Percentiles rank a stretch among this genome's conserved stretches.
Evolutionary conservation across 257 asterid species (phyloP).

Genomic region (Nicotiana noctiflora): DNA sequence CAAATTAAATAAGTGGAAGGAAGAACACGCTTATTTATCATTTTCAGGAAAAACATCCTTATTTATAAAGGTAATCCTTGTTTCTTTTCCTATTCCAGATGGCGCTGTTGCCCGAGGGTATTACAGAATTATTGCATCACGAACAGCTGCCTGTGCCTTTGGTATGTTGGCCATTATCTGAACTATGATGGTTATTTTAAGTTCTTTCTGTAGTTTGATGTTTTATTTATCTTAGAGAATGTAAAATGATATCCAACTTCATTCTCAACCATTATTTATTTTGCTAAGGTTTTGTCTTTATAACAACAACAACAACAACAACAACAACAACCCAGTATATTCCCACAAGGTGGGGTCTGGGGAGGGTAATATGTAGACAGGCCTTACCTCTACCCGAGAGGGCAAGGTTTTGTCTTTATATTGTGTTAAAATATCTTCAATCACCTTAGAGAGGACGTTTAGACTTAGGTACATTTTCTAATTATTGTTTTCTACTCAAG

Average conservation of each 20-base stretch:
- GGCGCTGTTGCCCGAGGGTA: constrained; percentile 93
- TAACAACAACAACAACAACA: too few species aligned
- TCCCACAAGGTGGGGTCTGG: too few species aligned
- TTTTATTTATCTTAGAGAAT: background rate
- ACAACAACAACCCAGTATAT: too few species aligned
- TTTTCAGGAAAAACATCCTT: background rate
- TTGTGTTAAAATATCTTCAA: background rate
- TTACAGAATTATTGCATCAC: constrained; percentile 75
- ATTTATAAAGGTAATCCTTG: background rate
- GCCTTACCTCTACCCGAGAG: too few species aligned
- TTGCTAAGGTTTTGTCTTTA: background rate
- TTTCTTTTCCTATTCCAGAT: constrained; percentile 40
- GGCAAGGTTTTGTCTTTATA: background rate
- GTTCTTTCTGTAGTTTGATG: background rate
- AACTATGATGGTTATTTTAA: background rate
- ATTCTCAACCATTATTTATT: background rate
- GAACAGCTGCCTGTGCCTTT: constrained; percentile 59
- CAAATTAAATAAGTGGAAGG: background rate
- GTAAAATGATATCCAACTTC: background rate
- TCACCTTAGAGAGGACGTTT: background rate
- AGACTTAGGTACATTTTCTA: background rate
- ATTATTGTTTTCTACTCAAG: too few species aligned
- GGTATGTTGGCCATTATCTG: constrained; percentile 38
- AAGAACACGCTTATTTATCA: background rate
- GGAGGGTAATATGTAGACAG: too few species aligned